Evolutionary conservation across 2,329 filamentous ascomycete species (phyloP).

Genomic region (Trichoderma endophyticum): DNA sequence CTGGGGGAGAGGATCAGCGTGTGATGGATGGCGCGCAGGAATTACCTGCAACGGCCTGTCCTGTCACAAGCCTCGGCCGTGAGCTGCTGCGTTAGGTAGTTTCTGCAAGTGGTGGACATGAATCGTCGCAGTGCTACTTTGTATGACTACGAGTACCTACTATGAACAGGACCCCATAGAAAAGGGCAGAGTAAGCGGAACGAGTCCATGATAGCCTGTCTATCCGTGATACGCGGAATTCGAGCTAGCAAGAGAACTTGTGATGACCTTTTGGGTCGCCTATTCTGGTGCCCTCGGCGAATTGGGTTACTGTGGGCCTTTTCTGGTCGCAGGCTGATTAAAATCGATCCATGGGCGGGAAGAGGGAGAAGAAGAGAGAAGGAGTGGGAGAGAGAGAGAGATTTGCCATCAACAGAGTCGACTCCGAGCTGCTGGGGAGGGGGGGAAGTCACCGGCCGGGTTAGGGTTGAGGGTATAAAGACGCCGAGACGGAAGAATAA

Average conservation of each 20-base stretch:
- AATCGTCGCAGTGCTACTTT: background rate
- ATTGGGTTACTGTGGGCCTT: conserved; percentile 9
- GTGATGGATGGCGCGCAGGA: background rate
- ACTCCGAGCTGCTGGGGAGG: background rate
- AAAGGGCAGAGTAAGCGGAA: background rate
- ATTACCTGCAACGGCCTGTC: background rate
- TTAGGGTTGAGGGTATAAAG: background rate
- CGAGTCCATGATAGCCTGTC: background rate
- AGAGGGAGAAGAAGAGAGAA: background rate
- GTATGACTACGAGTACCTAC: background rate
- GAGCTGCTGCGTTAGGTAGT: background rate
- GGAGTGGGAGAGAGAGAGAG: background rate
- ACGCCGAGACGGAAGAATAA: background rate
- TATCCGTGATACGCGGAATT: background rate
- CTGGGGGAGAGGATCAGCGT: background rate
- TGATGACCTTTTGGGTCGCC: background rate
- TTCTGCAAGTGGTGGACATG: background rate
- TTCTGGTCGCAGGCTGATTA: background rate
- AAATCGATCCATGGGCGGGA: background rate
- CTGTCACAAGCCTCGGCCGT: background rate
- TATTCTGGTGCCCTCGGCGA: conserved; percentile 2
- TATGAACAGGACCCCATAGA: background rate
- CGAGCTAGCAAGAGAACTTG: background rate
- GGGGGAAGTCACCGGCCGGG: background rate
- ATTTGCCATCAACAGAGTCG: background rate